A percentile compares a stretch with the other conserved stretches of the same genome.
phyloP scores from a whole-genome alignment of 2,329 filamentous ascomycete genomes.

The Paraphoma chrysanthemicola region DNA sequence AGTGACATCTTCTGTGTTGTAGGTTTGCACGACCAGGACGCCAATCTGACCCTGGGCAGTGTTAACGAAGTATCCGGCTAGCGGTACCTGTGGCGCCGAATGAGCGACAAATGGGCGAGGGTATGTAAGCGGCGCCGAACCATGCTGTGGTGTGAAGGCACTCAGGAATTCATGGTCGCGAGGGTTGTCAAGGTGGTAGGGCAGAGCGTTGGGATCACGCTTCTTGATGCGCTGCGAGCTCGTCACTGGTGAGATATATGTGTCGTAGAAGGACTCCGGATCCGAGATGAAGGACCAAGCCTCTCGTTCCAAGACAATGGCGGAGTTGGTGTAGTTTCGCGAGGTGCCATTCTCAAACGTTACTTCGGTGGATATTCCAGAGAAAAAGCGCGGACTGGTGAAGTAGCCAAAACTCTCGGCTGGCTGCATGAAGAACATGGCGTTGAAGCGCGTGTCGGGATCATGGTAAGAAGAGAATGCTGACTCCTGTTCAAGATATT shows the following conservation, averaged over 20 bases:
- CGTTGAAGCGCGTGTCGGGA: constrained; percentile 51
- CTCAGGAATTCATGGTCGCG: constrained; percentile 35
- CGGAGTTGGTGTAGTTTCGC: constrained; percentile 36
- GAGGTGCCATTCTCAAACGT: constrained; percentile 48
- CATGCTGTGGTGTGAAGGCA: constrained; percentile 22
- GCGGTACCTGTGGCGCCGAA: constrained; percentile 35
- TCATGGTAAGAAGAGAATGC: constrained; percentile 45
- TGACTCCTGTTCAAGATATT: constrained; percentile 45
- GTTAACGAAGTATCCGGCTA: constrained; percentile 57
- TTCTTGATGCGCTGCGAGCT: constrained; percentile 30
- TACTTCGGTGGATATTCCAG: constrained; percentile 34
- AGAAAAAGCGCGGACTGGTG: constrained; percentile 42
- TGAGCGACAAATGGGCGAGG: constrained; percentile 48
- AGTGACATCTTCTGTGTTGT: constrained; percentile 37
- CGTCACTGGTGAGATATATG: constrained; percentile 34
- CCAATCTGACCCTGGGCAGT: constrained; percentile 51
- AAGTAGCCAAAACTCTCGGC: constrained; percentile 40
- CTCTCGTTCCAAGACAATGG: constrained; percentile 28
- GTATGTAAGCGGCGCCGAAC: constrained; percentile 38
- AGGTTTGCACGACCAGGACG: constrained; percentile 55
- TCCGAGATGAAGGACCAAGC: constrained; percentile 41
- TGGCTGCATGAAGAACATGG: constrained; percentile 46
- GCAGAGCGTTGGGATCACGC: constrained; percentile 29
- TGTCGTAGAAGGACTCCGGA: constrained; percentile 50
- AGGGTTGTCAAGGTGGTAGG: constrained; percentile 36